Conservation (phyloP, 2,329 filamentous ascomycete species). For the Pyricularia pennisetigena region DNA sequence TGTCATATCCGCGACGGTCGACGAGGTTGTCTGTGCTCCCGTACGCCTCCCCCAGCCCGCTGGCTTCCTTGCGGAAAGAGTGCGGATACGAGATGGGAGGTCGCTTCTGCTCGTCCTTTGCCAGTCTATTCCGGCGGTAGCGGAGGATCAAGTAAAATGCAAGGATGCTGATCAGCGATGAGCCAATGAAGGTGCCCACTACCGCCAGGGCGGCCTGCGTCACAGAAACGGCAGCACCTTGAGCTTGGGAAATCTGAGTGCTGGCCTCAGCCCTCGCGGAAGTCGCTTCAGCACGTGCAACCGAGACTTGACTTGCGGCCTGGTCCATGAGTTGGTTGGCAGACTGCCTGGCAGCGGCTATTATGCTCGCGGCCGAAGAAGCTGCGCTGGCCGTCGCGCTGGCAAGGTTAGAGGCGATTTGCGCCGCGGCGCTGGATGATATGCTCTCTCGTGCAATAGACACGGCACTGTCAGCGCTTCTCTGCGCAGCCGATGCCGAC, state of each 20-base stretch:
- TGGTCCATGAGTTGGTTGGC: conserved; percentile 13
- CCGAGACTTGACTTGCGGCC: conserved; percentile 16
- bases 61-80: conserved; percentile 10
- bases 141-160: conserved; percentile 25
- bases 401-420: conserved; percentile 16
- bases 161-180: conserved; percentile 26
- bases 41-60: conserved; percentile 2
- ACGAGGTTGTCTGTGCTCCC: conserved; percentile 7
- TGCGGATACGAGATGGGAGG: conserved; percentile 14
- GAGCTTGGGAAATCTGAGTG: conserved; percentile 20
- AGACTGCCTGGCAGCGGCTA: conserved; percentile 17
- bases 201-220: conserved; percentile 31
- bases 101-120: conserved; percentile 8
- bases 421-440: conserved; percentile 17
- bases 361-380: conserved; percentile 14
- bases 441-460: conserved; percentile 14
- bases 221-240: conserved; percentile 27
- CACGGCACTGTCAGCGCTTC: conserved; percentile 13
- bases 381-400: conserved; percentile 17
- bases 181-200: conserved; percentile 30
- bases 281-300: conserved; percentile 21
- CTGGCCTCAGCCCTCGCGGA: conserved; percentile 19
- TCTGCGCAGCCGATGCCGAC: conserved; percentile 13
- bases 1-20: neutral
- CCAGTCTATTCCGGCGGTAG: conserved; percentile 14